Evolutionary conservation across 1,139 yeast genomes (phyloP), one percentile per base, ranked within the genome.

Genomic region (Wickerhamiella infanticola): DNA sequence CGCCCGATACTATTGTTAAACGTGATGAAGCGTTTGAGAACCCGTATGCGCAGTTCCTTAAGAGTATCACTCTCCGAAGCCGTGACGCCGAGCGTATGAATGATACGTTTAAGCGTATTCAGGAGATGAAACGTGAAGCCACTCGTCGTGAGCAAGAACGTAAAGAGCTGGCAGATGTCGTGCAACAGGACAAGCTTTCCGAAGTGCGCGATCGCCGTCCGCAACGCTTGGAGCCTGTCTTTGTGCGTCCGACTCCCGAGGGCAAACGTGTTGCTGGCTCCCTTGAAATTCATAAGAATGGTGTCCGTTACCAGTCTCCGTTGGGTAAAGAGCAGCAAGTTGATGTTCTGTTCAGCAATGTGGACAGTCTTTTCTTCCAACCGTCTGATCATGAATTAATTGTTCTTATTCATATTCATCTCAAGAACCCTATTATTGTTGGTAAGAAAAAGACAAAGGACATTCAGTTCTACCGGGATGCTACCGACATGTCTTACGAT

Each of bases 361-460:
- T 93, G 57, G 85, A 88, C 63, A 95, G 93, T 62, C 68, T 90
- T 55, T 85, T 90, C 58, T 90, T 86, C 73, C 98, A 90, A 65
- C 94, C 98, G 3, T 84, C 94, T 61, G 90, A 88, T 59, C 94
- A 93, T 55, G 99, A 90, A 64, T 69, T 93, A 61, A 79, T 88
- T 62, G 97, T 90, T 43, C 69, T 90, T 38, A 84, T 90, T 53
- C 99, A 90, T 64, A 81, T 90, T 60, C 95, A 88, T 64, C 73
- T 90, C 63, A 86, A 85, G 63, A 80, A 79, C 45, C 98, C 98
- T 24, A 80, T 93, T 49, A 81, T 90, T 78, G 82, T 90, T 61
- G 98, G 97, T 53, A 90, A 93, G 68, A 81, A 84, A 67, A 90
- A 93, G 67, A 86, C 96, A 0, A 81, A 80, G 64, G 98, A 90